phyloP scores from a whole-genome alignment of 2,329 filamentous ascomycete genomes.

The Aurifilum marmelostoma region DNA sequence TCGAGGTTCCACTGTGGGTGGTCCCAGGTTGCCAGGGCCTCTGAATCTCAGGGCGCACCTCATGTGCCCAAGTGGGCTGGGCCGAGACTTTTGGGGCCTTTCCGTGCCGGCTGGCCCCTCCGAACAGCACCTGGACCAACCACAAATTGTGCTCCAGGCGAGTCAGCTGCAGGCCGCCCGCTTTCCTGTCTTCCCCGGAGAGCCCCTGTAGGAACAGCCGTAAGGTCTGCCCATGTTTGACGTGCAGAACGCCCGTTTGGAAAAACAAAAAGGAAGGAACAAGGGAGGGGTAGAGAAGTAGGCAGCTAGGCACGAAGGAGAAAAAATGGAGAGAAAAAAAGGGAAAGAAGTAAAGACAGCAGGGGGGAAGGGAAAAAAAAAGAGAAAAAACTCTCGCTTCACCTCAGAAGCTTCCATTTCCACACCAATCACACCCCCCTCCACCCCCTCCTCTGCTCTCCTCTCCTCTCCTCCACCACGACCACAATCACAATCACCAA shows the following conservation, averaged over 20 bases:
- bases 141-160: constrained; percentile 2
- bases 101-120: constrained; percentile 9
- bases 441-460: not conserved
- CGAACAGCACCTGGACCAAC: constrained; percentile 9
- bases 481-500: not conserved
- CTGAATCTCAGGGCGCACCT: constrained; percentile 16
- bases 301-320: too few species aligned
- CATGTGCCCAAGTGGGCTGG: constrained; percentile 15
- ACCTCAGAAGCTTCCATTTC: not conserved
- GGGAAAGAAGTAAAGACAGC: not conserved
- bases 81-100: constrained; percentile 3
- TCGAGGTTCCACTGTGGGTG: constrained; percentile 12
- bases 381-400: not conserved
- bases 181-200: constrained; percentile 26
- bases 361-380: not conserved
- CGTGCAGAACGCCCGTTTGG: not conserved
- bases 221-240: not conserved
- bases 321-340: not conserved
- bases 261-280: not conserved
- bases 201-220: constrained; percentile 16
- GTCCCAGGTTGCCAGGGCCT: not conserved
- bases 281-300: not conserved
- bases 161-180: constrained; percentile 27
- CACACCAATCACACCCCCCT: constrained; percentile 1
- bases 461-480: not conserved